phyloP scores from a whole-genome alignment of 2,329 filamentous ascomycete species.

The Grosmannia serpens region DNA sequence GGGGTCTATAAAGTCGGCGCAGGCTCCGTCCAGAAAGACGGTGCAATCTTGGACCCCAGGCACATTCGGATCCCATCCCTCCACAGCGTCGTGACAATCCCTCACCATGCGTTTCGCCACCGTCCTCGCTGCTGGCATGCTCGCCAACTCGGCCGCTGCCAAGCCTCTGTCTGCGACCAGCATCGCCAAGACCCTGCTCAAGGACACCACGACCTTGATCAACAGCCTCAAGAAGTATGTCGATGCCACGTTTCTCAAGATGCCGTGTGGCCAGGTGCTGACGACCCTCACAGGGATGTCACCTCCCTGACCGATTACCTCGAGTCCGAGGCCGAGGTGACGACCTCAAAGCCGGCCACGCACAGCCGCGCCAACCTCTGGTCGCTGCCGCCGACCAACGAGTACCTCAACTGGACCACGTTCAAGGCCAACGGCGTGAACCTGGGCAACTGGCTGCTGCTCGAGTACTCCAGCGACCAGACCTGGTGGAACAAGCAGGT shows the following conservation, averaged over 20 bases:
- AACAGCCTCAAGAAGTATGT: neutral
- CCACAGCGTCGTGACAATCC: neutral
- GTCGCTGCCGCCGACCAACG: neutral
- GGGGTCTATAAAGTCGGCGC: neutral
- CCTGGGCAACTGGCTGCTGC: constrained; percentile 5
- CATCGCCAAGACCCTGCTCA: neutral
- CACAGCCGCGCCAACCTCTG: neutral
- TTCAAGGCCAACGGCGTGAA: constrained; percentile 7
- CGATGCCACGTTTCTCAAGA: neutral
- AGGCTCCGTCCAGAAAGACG: neutral
- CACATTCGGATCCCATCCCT: neutral
- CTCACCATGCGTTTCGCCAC: neutral
- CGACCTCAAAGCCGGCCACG: neutral
- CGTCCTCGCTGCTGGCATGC: neutral
- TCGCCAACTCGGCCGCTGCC: neutral
- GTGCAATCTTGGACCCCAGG: neutral
- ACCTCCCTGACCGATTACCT: neutral
- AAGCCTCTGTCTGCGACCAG: neutral
- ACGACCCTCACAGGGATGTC: neutral
- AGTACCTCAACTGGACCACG: constrained; percentile 4
- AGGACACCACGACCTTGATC: neutral
- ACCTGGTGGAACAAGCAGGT: constrained; percentile 1
- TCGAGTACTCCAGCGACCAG: constrained; percentile 6
- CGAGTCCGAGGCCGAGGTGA: neutral
- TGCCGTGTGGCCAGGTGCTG: neutral